Evolutionary conservation across 805 yeast species (phyloP).

Genomic region (Lachancea cidri): DNA sequence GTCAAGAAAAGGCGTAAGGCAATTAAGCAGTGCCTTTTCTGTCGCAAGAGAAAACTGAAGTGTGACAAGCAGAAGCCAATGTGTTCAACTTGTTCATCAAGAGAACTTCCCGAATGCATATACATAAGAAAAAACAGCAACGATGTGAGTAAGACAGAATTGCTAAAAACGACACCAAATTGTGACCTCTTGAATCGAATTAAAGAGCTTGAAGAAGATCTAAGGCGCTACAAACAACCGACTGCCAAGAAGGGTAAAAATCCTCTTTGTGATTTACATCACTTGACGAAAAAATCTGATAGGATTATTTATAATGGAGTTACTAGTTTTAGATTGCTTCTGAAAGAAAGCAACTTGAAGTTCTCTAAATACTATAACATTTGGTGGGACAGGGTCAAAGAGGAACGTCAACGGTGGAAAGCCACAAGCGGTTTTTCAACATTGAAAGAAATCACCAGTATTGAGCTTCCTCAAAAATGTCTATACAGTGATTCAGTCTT

Average conservation of each 20-base stretch:
- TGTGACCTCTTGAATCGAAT: conserved; percentile 19
- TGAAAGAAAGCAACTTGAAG: conserved; percentile 14
- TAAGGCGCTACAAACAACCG: conserved; percentile 2
- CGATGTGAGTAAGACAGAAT: conserved; percentile 18
- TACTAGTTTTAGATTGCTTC: conserved; percentile 23
- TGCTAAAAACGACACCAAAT: conserved; percentile 23
- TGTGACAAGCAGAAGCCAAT: conserved; percentile 49
- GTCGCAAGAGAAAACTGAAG: conserved; percentile 60
- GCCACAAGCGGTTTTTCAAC: conserved; percentile 12
- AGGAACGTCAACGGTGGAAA: conserved; percentile 24
- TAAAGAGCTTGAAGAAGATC: conserved; percentile 15
- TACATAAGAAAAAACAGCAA: conserved; percentile 22
- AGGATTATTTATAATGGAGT: conserved; percentile 28
- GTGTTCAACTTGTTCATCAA: conserved; percentile 39
- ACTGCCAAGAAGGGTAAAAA: conserved; percentile 1
- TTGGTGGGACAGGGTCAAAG: conserved; percentile 24
- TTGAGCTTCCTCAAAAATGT: conserved; percentile 9
- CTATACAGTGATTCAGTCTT: conserved; percentile 5
- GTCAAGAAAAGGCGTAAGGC: conserved; percentile 24
- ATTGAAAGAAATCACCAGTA: conserved; percentile 16
- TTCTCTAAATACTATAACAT: conserved; percentile 16
- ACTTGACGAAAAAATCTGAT: conserved; percentile 14
- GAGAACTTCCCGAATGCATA: conserved; percentile 27
- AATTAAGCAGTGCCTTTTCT: conserved; percentile 45
- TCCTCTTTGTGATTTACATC: conserved; percentile 1